Evolutionary conservation across 2,329 filamentous ascomycete species (phyloP), one percentile per base, ranked within the genome.

Genomic region (Aspergillus sp.): DNA sequence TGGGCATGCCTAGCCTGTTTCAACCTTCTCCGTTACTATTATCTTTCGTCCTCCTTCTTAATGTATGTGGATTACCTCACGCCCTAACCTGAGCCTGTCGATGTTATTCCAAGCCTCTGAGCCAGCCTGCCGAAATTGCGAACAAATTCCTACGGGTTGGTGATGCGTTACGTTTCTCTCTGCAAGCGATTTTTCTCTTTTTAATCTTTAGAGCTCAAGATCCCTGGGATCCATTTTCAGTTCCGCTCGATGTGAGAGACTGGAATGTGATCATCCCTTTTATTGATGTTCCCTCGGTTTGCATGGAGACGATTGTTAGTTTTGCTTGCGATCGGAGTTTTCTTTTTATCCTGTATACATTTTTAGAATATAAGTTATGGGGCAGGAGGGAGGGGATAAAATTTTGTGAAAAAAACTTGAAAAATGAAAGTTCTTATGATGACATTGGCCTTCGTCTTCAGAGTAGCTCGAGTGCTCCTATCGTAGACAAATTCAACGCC

Each of bases 51-150:
- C 45, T 31, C 46, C 54, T 43, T 58, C 54, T 66, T 58, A 68
- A 70, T 74, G 74, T 76, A 76, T 73, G 69, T 71, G 71, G 28
- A 69, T 72, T 62, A 69, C 63, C 59, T 70, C 65, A 65, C 57
- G 59, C 62, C 63, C 62, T 59, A 63, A 65, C 64, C 63, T 62
- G 58, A 59, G 56, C 51, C 62, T 64, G 67, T 64, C 62, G 56
- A 54, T 57, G 28, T 55, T 65, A 63, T 68, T 68, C 53, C 61
- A 61, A 67, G 66, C 65, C 66, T 60, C 61, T 52, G 53, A 70
- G 63, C 67, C 64, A 66, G 62, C 66, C 68, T 68, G 60, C 60
- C 64, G 64, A 76, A 71, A 77, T 72, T 75, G 73, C 59, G 67
- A 71, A 70, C 61, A 68, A 67, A 62, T 66, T 60, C 69, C 67